A percentile compares a stretch with the other conserved stretches of the same genome.
These are phyloP conservation scores for Lithospermum erythrorhizon DNA, from an alignment of 257 asterid genomes.

Conservation along the genomic window DNA sequence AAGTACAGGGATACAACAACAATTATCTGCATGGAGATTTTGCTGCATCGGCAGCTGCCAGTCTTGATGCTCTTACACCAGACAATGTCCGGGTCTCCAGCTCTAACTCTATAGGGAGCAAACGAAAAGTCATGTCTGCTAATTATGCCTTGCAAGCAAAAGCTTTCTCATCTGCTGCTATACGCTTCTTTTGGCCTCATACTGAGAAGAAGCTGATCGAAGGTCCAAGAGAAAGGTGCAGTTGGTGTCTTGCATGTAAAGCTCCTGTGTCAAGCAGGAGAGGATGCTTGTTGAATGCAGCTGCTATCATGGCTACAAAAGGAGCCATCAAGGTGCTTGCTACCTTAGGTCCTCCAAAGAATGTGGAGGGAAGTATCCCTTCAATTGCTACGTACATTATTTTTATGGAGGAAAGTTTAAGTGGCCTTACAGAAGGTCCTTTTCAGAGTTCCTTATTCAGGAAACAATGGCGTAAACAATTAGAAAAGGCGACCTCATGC, in stretches of 20 bases:
- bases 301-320: constrained; percentile 65
- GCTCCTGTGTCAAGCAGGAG: constrained; percentile 53
- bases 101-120: constrained; percentile 27
- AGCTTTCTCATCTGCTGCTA: constrained; percentile 62
- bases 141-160: constrained; percentile 50
- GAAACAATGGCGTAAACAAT: constrained; percentile 58
- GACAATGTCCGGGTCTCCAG: constrained; percentile 43
- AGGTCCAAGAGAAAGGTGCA: constrained; percentile 80
- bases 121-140: constrained; percentile 41
- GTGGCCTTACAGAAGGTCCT: constrained; percentile 58
- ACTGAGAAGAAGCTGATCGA: constrained; percentile 68
- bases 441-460: constrained; percentile 47
- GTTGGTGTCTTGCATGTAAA: constrained; percentile 82
- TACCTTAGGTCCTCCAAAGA: constrained; percentile 44
- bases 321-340: constrained; percentile 45
- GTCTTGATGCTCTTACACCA: constrained; percentile 53
- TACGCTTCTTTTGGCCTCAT: constrained; percentile 78
- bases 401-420: constrained; percentile 72
- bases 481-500: constrained; percentile 48
- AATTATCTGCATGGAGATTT: constrained; percentile 74
- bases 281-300: constrained; percentile 78
- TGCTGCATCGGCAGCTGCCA: constrained; percentile 85
- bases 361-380: constrained; percentile 46
- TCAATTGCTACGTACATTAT: constrained; percentile 50
- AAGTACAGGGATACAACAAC: constrained; percentile 45